Percentiles rank a stretch among this genome's conserved stretches.
phyloP scores from a whole-genome alignment of 2,329 filamentous ascomycete species.

The Monosporascus sp. region DNA sequence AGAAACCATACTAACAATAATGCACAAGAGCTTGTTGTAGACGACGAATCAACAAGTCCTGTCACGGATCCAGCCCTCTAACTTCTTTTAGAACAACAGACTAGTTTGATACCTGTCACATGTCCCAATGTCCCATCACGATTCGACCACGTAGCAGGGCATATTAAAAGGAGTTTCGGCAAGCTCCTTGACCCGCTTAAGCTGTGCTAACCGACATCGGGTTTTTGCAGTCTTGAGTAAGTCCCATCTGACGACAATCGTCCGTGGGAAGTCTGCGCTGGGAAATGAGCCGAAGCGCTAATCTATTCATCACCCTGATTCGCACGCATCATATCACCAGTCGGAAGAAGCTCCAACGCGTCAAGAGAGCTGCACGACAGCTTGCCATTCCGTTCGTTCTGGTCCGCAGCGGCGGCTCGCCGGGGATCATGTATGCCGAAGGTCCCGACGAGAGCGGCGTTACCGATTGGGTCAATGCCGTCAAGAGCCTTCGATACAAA shows the following conservation, averaged over 20 bases:
- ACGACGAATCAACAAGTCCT: too few relatives aligned
- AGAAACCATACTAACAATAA: too few relatives aligned
- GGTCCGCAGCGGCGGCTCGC: conserved; percentile 60
- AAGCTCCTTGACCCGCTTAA: too few relatives aligned
- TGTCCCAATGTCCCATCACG: too few relatives aligned
- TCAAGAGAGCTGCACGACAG: conserved; percentile 59
- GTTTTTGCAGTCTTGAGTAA: too few relatives aligned
- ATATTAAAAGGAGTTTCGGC: too few relatives aligned
- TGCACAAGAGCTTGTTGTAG: too few relatives aligned
- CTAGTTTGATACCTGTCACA: too few relatives aligned
- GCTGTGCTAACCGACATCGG: too few relatives aligned
- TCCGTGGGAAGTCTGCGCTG: background rate
- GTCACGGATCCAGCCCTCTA: too few relatives aligned
- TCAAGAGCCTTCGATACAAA: conserved; percentile 64
- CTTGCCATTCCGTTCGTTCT: conserved; percentile 57
- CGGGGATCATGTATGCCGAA: conserved; percentile 76
- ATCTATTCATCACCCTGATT: conserved; percentile 52
- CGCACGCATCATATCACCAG: conserved; percentile 79
- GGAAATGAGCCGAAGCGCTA: conserved; percentile 10
- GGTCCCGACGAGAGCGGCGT: conserved; percentile 48
- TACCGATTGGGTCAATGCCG: conserved; percentile 56
- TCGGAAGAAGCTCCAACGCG: conserved; percentile 59
- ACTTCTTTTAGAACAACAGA: too few relatives aligned
- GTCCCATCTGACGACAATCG: background rate
- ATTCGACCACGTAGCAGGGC: too few relatives aligned